These are phyloP conservation scores for Rhizopus delemar DNA, from an alignment of 371 early-diverging fungal genomes.

Conservation along the genomic window DNA sequence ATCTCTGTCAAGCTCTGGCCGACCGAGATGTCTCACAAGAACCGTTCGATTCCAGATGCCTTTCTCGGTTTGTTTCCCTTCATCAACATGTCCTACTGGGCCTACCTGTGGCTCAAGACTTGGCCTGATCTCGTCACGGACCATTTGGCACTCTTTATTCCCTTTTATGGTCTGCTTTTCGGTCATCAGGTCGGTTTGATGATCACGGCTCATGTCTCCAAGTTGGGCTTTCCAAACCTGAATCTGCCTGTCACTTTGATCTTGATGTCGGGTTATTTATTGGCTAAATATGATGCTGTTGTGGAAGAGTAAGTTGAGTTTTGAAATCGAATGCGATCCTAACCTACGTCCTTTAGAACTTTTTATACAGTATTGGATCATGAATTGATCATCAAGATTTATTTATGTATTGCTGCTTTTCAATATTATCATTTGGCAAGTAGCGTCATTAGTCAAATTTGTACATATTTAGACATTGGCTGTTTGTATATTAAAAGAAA, in stretches of 20 bases:
- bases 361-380: conserved; percentile 19
- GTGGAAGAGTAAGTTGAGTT: conserved; percentile 51
- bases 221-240: conserved; percentile 75
- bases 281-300: conserved; percentile 58
- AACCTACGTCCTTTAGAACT: conserved; percentile 4
- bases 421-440: conserved; percentile 72
- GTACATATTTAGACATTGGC: conserved; percentile 80
- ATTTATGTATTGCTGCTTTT: conserved; percentile 28
- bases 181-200: conserved; percentile 84
- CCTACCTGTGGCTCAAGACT: conserved; percentile 69
- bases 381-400: conserved; percentile 26
- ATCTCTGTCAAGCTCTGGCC: conserved; percentile 33
- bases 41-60: conserved; percentile 54
- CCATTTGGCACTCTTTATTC: conserved; percentile 68
- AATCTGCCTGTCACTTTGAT: conserved; percentile 59
- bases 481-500: conserved; percentile 78
- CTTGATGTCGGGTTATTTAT: conserved; percentile 62
- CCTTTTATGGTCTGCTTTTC: conserved; percentile 76
- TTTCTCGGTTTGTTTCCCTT: conserved; percentile 69
- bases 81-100: conserved; percentile 52
- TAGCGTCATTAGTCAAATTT: conserved; percentile 79
- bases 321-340: neutral
- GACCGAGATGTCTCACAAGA: conserved; percentile 49
- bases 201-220: conserved; percentile 86
- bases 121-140: conserved; percentile 68